phyloP scores from a whole-genome alignment of 2,329 filamentous ascomycete genomes.

The Ilyonectria robusta region DNA sequence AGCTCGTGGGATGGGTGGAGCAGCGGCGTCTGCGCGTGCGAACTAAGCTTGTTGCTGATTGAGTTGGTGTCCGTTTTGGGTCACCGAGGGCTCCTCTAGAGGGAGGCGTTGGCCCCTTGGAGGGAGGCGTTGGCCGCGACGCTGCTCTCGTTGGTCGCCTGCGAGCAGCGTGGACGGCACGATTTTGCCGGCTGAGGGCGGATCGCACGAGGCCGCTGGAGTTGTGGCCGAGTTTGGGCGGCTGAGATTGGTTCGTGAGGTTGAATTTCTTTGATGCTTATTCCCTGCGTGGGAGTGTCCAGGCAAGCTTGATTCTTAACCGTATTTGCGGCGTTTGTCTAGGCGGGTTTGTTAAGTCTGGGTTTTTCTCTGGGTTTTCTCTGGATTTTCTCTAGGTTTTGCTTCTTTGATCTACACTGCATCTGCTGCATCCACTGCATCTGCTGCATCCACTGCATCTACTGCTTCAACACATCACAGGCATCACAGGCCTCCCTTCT shows the following conservation, averaged over 20 bases:
- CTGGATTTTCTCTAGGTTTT: too few relatives aligned
- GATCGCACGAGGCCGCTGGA: too few relatives aligned
- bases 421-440: background rate
- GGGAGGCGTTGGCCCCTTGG: background rate
- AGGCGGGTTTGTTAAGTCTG: too few relatives aligned
- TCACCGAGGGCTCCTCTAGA: constrained; percentile 30
- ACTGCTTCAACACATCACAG: too few relatives aligned
- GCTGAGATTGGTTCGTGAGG: background rate
- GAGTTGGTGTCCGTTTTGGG: constrained; percentile 36
- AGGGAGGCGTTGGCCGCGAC: background rate
- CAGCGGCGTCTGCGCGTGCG: constrained; percentile 25
- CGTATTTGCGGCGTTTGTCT: constrained; percentile 13
- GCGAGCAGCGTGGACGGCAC: background rate
- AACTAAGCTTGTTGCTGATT: constrained; percentile 39
- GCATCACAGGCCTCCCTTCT: background rate
- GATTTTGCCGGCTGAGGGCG: background rate
- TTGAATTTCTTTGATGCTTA: background rate
- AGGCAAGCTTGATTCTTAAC: constrained; percentile 16
- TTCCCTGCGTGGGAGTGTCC: background rate
- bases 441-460: too few relatives aligned
- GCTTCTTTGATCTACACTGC: background rate
- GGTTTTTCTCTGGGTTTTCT: too few relatives aligned
- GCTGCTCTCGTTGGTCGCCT: constrained; percentile 16
- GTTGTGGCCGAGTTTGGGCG: too few relatives aligned
- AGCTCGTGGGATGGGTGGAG: constrained; percentile 25